Base-by-base conservation (phyloP, 352 stramenopile genomes). In the Phytophthora palmivora region DNA sequence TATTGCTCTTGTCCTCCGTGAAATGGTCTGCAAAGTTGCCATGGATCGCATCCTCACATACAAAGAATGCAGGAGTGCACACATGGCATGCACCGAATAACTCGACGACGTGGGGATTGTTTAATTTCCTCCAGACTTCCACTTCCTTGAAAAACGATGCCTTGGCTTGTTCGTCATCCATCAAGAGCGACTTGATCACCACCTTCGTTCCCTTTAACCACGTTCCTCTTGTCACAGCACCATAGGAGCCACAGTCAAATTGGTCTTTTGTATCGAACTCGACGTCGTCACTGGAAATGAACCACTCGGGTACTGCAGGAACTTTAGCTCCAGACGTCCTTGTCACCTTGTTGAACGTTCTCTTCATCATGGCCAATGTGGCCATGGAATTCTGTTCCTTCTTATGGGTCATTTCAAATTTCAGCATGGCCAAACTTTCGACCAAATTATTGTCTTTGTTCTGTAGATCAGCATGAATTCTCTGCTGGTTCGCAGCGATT, bases 61-160 rank as follows among this genome's bases (percentile, higher is more conserved):
- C 70, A 11, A 85, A 70, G 34, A 75, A 75, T 0, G 67, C 57
- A 3, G 68, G 65, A 2, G 66, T 57, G 6, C 72, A 72, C 7
- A 87, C 71, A 38, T 87, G 78, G 16, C 70, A 83, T n/a, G 72
- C 78, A 4, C 78, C 78, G 45, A 76, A 82, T 28, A 87, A 48
- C 28, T 74, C 56, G 4, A 84, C 16, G 2, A 87, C 67, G 38
- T 87, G 63, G 15, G 66, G 70, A 30, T 83, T 75, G 43, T 70
- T 60, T 5, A 82, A 38, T 10, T 24, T 42, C 21, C 46, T 58
- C 78, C 78, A 87, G 22, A 75, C 43, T n/a, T 74, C 52, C 37
- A 79, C 56, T 19, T 81, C 74, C 19, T 66, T 68, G 42, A 79
- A 59, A 34, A 82, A 81, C 7, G 50, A 69, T 4, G 53, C 43